Conservation (phyloP, 2,329 filamentous ascomycete genomes). For the Paraphaeosphaeria minitans region DNA sequence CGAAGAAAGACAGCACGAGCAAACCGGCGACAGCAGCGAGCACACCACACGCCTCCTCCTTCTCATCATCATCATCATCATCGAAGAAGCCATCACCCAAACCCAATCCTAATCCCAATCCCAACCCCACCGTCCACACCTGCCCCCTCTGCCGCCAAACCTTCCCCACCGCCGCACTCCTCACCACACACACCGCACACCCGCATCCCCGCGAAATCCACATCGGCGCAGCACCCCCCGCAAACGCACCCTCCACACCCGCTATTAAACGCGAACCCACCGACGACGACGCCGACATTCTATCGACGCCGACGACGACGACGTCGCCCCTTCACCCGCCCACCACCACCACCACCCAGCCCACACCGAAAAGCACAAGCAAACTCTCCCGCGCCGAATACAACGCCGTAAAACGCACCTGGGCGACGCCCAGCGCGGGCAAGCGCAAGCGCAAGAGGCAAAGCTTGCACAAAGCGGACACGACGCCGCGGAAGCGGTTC, state of each 20-base stretch:
- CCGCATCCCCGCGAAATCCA: constrained; percentile 5
- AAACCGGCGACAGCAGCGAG: not conserved
- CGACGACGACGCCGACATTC: constrained; percentile 26
- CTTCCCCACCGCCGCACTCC: constrained; percentile 12
- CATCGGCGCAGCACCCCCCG: not conserved
- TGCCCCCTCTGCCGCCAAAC: constrained; percentile 13
- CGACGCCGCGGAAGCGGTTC: constrained; percentile 12
- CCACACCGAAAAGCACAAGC: constrained; percentile 5
- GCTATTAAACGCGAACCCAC: constrained; percentile 31
- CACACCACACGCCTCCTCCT: no score
- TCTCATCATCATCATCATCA: not conserved
- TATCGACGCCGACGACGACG: constrained; percentile 28
- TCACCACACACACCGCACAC: constrained; percentile 9
- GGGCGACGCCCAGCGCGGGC: constrained; percentile 20
- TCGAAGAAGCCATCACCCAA: not conserved
- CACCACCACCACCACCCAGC: no score
- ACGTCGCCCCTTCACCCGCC: constrained; percentile 14
- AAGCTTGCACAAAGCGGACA: constrained; percentile 11
- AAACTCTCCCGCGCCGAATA: constrained; percentile 20
- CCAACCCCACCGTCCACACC: constrained; percentile 4
- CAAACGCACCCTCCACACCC: constrained; percentile 10
- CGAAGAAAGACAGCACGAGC: not conserved
- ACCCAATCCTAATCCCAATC: no score
- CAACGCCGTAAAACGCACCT: constrained; percentile 30
- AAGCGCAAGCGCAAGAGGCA: constrained; percentile 14